Evolutionary conservation across 306 rosid genomes (phyloP), one percentile per base, ranked within the genome.

Genomic region (Oxytropis ochrocephala): DNA sequence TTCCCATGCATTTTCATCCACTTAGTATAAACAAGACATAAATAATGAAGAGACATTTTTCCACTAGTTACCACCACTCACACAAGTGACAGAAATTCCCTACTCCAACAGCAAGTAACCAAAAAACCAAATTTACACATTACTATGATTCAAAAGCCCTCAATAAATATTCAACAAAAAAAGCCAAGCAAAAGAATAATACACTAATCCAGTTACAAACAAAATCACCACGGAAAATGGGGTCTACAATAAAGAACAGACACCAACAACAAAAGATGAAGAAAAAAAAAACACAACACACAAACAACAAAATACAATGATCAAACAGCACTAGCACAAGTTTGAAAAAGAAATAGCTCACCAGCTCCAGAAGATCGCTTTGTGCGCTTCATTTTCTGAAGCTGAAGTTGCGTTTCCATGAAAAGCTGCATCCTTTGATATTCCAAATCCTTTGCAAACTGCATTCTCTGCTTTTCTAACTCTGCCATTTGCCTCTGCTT

Each of bases 401-500:
- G 75, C 78, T 78, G 86, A 68, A 81, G 80, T 72, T 89, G 92
- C 17, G 85, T 87, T 56, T 89, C 96, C 89, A 87, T 78, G 80
- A 81, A 78, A 2, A 89, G 77, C 53, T 82, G 81, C 91, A 89
- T 87, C 67, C 92, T 83, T 11, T 87, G 96, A 18, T 12, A 87
- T 79, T 89, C 96, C 80, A 89, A 85, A 66, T 89, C 96, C 81
- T 85, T 89, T 2, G 81, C 72, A 61, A 89, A 87, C 32, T 89
- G 89, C 96, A 89, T 89, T 67, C 89, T 83, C 82, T 89, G 93
- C 62, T 78, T 87, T 81, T 89, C 96, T 77, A 89, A 79, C 86
- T 89, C 96, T 27, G 87, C 56, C 81, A 89, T 80, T 64, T 89
- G 93, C 73, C 79, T 81, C 75, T 83, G 96, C 67, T 87, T 87